Conservation (phyloP, 495 filamentous ascomycete species). For the Talaromyces liani region DNA sequence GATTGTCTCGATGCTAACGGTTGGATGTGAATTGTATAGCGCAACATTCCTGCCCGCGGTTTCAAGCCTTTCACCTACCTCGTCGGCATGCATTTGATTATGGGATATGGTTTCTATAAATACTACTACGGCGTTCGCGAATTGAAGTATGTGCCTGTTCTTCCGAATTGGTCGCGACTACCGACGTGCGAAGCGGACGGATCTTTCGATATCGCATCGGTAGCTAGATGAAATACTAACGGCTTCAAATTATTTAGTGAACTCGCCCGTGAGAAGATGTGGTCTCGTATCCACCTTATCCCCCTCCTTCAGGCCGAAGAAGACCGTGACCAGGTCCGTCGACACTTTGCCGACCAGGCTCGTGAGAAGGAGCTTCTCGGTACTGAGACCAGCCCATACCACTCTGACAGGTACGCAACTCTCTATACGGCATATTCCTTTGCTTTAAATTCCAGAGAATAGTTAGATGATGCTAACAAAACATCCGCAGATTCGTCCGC, state of each 20-base stretch:
- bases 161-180: conserved; percentile 2
- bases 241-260: conserved; percentile 48
- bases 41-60: conserved; percentile 86
- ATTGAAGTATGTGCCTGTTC: conserved; percentile 59
- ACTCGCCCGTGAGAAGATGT: conserved; percentile 94
- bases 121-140: conserved; percentile 71
- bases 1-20: background rate
- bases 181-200: background rate
- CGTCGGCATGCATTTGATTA: conserved; percentile 61
- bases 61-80: conserved; percentile 79
- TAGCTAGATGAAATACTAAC: background rate
- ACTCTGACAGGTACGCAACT: conserved; percentile 71
- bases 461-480: background rate
- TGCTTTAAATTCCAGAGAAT: conserved; percentile 5
- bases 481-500: conserved; percentile 32
- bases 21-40: conserved; percentile 36
- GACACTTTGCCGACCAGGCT: conserved; percentile 76
- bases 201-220: background rate
- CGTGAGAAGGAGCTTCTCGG: conserved; percentile 87
- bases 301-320: conserved; percentile 91
- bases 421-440: background rate
- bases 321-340: conserved; percentile 85
- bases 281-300: conserved; percentile 86
- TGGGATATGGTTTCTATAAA: conserved; percentile 86
- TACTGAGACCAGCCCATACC: conserved; percentile 70